Conservation (phyloP, 805 yeast species). For the Saturnispora kantuleensis region DNA sequence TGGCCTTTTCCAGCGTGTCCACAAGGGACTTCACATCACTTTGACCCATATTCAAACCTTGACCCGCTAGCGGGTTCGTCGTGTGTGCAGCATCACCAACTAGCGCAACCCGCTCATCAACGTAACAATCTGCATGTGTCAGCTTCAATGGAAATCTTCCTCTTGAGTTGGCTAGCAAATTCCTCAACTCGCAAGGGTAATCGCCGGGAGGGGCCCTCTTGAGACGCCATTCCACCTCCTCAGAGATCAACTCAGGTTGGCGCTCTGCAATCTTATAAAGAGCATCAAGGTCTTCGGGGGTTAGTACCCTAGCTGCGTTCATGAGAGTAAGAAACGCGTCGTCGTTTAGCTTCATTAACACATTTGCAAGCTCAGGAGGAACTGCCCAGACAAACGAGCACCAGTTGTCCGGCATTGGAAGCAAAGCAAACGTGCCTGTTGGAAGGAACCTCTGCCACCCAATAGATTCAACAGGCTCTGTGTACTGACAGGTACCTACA, state of each 20-base stretch:
- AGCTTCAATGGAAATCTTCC: constrained; percentile 84
- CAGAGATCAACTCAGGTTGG: constrained; percentile 33
- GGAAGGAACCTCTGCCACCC: constrained; percentile 92
- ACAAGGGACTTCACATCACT: constrained; percentile 73
- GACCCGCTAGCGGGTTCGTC: constrained; percentile 96
- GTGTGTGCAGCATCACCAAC: constrained; percentile 98
- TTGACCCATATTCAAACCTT: constrained; percentile 97
- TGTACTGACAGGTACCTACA: constrained; percentile 79
- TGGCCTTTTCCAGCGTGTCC: constrained; percentile 58
- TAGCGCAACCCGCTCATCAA: constrained; percentile 77
- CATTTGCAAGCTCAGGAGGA: constrained; percentile 60
- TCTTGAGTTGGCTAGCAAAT: constrained; percentile 52
- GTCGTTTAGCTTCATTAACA: constrained; percentile 48
- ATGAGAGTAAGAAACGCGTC: constrained; percentile 58
- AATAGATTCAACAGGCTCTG: constrained; percentile 46
- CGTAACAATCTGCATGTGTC: constrained; percentile 85
- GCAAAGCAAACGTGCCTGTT: constrained; percentile 86
- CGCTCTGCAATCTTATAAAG: constrained; percentile 40
- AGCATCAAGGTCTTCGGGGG: constrained; percentile 65
- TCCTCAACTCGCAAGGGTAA: constrained; percentile 58
- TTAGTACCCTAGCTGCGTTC: constrained; percentile 80
- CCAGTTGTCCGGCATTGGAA: constrained; percentile 77
- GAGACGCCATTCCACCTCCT: too few species aligned
- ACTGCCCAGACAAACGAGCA: constrained; percentile 95
- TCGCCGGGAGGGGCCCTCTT: constrained; percentile 18